phyloP scores from a whole-genome alignment of 1,284 basidiomycete genomes.

The Microbotryum violaceum region DNA sequence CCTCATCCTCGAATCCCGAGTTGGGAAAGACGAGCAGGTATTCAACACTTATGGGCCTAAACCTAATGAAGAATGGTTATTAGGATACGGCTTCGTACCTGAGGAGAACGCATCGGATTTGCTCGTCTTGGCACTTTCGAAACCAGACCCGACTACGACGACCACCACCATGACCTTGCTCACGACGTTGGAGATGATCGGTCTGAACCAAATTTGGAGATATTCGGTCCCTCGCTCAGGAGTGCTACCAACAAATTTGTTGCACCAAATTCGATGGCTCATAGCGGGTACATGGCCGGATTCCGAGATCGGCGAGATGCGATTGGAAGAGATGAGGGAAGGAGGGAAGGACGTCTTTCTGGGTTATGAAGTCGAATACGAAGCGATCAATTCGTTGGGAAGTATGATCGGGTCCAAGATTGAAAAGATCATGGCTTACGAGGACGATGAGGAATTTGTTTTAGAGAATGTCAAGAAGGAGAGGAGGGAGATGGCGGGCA shows the following conservation, averaged over 20 bases:
- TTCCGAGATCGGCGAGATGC: constrained; percentile 60
- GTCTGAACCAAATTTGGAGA: constrained; percentile 7
- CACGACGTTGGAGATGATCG: constrained; percentile 2
- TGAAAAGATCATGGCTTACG: not conserved
- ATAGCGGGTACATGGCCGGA: constrained; percentile 40
- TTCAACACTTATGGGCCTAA: constrained; percentile 83
- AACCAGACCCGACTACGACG: constrained; percentile 1
- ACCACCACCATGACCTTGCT: constrained; percentile 43
- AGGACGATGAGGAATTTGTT: not conserved
- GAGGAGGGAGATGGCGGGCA: constrained; percentile 21
- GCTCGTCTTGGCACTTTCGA: constrained; percentile 59
- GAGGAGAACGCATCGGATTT: constrained; percentile 69
- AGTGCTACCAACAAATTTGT: constrained; percentile 24
- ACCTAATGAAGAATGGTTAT: constrained; percentile 74
- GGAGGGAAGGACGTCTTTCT: constrained; percentile 47
- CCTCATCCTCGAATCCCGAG: constrained; percentile 48
- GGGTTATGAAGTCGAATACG: constrained; percentile 33
- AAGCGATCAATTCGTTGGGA: constrained; percentile 41
- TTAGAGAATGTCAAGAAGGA: constrained; percentile 9
- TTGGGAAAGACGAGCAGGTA: constrained; percentile 52
- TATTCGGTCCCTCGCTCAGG: constrained; percentile 17
- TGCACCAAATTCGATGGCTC: constrained; percentile 33
- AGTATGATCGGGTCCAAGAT: constrained; percentile 35
- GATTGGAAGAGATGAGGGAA: constrained; percentile 52
- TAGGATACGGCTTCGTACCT: constrained; percentile 79